These are phyloP conservation scores for Pythium monospermum DNA, from an alignment of 352 stramenopile genomes.

Conservation along the genomic window DNA sequence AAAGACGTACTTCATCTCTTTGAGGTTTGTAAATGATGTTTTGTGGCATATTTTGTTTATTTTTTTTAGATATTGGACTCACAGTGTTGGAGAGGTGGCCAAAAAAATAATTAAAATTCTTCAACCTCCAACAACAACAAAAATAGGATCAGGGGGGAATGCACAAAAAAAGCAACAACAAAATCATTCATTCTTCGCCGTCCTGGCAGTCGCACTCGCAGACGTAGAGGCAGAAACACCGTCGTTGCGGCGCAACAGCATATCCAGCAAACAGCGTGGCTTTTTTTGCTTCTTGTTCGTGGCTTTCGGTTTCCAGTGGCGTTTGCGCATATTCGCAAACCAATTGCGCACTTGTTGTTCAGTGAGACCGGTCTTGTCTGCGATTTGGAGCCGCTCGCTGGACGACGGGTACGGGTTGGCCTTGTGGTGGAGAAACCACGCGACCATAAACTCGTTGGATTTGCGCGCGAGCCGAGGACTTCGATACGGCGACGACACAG, in stretches of 20 bases:
- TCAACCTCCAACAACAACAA: too few species aligned
- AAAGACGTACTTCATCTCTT: too few species aligned
- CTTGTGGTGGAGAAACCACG: constrained; percentile 85
- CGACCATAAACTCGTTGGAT: constrained; percentile 83
- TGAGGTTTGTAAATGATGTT: too few species aligned
- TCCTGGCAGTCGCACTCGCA: too few species aligned
- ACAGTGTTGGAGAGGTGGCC: too few species aligned
- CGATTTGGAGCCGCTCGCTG: constrained; percentile 60
- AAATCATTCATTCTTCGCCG: too few species aligned
- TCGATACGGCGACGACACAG: constrained; percentile 15
- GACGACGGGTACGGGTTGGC: constrained; percentile 74
- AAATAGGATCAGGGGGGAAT: too few species aligned
- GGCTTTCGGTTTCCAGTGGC: constrained; percentile 80
- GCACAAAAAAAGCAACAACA: too few species aligned
- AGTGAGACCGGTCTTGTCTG: constrained; percentile 54
- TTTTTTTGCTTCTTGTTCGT: constrained; percentile 57
- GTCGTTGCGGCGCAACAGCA: constrained; percentile 65
- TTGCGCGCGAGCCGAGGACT: constrained; percentile 55
- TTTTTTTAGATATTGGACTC: too few species aligned
- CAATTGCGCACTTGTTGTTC: constrained; percentile 86
- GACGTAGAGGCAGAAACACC: constrained; percentile 41
- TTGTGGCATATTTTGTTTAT: too few species aligned
- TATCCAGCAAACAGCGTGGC: constrained; percentile 70
- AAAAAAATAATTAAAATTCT: too few species aligned
- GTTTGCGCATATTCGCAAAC: constrained; percentile 89